These are phyloP conservation scores for Rosellinia necatrix DNA, from an alignment of 2,329 filamentous ascomycete species.

Conservation along the genomic window DNA sequence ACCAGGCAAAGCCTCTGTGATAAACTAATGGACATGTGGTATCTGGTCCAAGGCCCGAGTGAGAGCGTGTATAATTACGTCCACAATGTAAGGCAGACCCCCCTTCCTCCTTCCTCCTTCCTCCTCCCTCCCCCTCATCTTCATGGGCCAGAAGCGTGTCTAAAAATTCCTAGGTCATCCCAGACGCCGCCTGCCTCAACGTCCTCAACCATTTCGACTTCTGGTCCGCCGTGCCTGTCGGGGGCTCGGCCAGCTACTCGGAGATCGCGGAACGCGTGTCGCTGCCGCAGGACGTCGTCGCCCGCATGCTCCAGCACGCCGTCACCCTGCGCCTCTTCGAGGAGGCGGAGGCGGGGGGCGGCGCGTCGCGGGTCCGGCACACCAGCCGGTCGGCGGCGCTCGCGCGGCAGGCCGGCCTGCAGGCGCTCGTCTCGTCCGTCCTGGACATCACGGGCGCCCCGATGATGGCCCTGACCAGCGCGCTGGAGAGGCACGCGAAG, in stretches of 20 bases:
- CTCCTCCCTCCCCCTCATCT: no score
- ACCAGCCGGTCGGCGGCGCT: conserved; percentile 47
- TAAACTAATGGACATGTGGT: conserved; percentile 51
- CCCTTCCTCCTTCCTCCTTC: background rate
- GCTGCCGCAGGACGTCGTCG: conserved; percentile 46
- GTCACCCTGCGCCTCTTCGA: conserved; percentile 47
- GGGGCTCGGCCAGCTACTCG: conserved; percentile 49
- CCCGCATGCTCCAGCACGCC: conserved; percentile 46
- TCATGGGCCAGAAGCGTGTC: background rate
- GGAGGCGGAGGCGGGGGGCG: conserved; percentile 36
- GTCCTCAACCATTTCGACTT: conserved; percentile 58
- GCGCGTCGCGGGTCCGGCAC: conserved; percentile 41
- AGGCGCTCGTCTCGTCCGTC: conserved; percentile 44
- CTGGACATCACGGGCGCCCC: conserved; percentile 46
- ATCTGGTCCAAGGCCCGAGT: conserved; percentile 52
- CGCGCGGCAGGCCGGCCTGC: conserved; percentile 40
- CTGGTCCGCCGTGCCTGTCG: conserved; percentile 54
- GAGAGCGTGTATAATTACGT: conserved; percentile 54
- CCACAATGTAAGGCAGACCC: conserved; percentile 42
- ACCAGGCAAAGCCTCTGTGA: conserved; percentile 51
- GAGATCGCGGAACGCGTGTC: conserved; percentile 46
- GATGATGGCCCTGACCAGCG: conserved; percentile 42
- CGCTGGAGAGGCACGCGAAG: conserved; percentile 40
- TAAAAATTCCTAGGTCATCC: conserved; percentile 44
- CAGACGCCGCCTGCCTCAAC: conserved; percentile 51